Evolutionary conservation across 306 rosid species (phyloP), one percentile per base, ranked within the genome.

Genomic region (Alnus rubra): DNA sequence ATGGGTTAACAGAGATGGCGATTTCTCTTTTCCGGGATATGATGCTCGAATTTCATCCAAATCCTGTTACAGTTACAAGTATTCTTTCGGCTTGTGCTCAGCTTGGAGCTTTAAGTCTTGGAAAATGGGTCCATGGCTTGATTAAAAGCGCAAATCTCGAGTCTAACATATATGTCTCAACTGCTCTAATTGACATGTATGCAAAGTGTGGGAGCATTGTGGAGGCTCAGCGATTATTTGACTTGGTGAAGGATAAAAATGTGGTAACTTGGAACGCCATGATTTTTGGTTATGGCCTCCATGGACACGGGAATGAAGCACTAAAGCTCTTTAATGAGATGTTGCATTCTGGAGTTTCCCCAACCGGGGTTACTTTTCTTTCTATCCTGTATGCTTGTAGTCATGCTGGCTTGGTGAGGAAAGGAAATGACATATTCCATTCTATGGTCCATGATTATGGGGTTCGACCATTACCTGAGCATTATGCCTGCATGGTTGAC

Each of bases 401-500:
- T 72, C 99, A 95, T 85, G 88, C 99, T 16, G 97, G 98, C 64
- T 77, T 95, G 89, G 96, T 95, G 45, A 87, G 81, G 79, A 91
- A 92, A 86, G 98, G 99, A 67, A 84, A 88, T 28, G 88, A 88
- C 78, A 82, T 91, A 81, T 95, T 95, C 81, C 79, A 84, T 76
- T 78, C 83, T 50, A 95, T 95, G 99, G 91, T 88, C 68, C 82
- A 83, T 76, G 81, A 88, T 79, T 87, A 88, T 79, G 89, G 78
- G 60, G 84, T 91, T 79, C 87, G 85, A 77, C 98, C 98, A 76
- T 62, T 89, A 74, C 53, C 87, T 44, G 97, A 95, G 91, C 99
- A 93, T 77, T 90, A 93, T 64, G 99, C 99, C 39, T 95, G 96
- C 92, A 91, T 93, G 99, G 99, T 91, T 60, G 99, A 93, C 91